phyloP scores from a whole-genome alignment of 176 grass and related monocot species.

The Oryza meridionalis region DNA sequence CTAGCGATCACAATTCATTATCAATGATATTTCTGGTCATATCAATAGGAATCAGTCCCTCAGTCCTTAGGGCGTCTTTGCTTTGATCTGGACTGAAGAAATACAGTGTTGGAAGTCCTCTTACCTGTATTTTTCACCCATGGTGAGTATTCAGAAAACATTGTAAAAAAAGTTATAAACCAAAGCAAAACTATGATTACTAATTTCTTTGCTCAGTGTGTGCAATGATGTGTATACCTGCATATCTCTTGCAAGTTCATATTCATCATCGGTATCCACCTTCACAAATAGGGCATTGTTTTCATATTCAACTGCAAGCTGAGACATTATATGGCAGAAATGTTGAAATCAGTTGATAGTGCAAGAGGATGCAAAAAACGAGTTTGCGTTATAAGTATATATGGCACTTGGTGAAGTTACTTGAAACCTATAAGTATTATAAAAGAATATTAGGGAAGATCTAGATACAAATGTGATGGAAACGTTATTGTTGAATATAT shows the following conservation, averaged over 20 bases:
- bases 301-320: slow-evolving; percentile 89
- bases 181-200: not conserved
- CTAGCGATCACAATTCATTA: slow-evolving; percentile 60
- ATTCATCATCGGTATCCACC: slow-evolving; percentile 79
- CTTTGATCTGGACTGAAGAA: slow-evolving; percentile 77
- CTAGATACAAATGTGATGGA: not conserved
- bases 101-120: slow-evolving; percentile 80
- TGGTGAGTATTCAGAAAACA: not conserved
- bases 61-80: slow-evolving; percentile 73
- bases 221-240: slow-evolving; percentile 55
- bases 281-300: slow-evolving; percentile 75
- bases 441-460: not conserved
- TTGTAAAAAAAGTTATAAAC: not conserved
- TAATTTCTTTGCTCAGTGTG: not conserved
- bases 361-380: not conserved
- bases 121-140: slow-evolving; percentile 51
- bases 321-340: slow-evolving; percentile 28
- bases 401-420: not conserved
- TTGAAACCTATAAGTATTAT: not conserved
- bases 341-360: slow-evolving; percentile 22
- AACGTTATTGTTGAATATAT: not conserved
- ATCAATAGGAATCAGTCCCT: slow-evolving; percentile 67
- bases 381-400: not conserved
- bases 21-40: slow-evolving; percentile 85
- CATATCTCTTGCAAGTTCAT: slow-evolving; percentile 92